A percentile compares a stretch with the other conserved stretches of the same genome.
Conservation (phyloP, 345 rosid genomes). For the Limnanthes douglasii region DNA sequence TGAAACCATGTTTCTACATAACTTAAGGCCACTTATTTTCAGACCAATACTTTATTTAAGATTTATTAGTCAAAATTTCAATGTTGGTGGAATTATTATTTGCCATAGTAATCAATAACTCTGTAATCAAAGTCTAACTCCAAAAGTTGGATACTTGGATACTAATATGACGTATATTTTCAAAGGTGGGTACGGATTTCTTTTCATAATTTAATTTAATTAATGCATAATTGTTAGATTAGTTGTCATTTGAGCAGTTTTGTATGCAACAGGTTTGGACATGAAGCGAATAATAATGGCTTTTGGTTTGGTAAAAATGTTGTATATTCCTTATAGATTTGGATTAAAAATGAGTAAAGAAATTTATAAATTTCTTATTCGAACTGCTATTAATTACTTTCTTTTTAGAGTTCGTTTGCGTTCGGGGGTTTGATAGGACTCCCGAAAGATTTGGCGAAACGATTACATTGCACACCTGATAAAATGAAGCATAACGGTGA, state of each 20-base stretch:
- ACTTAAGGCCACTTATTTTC: conserved; percentile 79
- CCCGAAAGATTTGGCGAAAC: conserved; percentile 11
- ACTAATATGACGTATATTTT: too few relatives aligned
- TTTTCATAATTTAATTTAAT: too few relatives aligned
- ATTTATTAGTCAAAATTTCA: background rate
- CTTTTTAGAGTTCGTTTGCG: conserved; percentile 31
- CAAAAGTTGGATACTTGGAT: too few relatives aligned
- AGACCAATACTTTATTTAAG: conserved; percentile 46
- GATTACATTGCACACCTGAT: conserved; percentile 21
- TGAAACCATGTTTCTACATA: conserved; percentile 38
- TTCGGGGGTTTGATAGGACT: conserved; percentile 32
- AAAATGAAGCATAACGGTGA: too few relatives aligned
- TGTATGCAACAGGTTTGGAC: conserved; percentile 10
- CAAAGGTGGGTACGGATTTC: conserved; percentile 18
- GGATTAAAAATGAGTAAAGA: background rate
- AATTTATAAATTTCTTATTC: background rate
- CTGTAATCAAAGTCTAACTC: too few relatives aligned
- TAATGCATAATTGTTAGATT: too few relatives aligned
- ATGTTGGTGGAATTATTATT: background rate
- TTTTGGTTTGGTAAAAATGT: conserved; percentile 31
- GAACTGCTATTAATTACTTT: background rate
- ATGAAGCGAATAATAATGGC: conserved; percentile 6
- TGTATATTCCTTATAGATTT: too few relatives aligned
- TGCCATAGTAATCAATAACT: too few relatives aligned
- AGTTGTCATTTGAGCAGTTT: too few relatives aligned